Evolutionary conservation across 352 stramenopile genomes (phyloP), one percentile per base, ranked within the genome.

Genomic region (Pythium rishiriense): DNA sequence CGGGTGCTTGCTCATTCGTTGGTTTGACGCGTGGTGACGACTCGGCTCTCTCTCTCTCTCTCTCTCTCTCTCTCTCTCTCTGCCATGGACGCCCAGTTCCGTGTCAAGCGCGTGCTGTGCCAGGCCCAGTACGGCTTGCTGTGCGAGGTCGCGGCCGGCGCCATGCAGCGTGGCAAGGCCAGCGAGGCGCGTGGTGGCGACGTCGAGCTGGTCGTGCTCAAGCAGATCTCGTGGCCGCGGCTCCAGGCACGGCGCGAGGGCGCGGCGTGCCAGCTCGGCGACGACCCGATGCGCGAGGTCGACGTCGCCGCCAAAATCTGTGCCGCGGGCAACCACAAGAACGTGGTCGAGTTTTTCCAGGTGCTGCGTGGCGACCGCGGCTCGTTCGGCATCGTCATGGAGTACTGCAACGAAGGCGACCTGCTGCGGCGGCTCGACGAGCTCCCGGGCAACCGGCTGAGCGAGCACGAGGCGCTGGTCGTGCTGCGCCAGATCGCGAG

Each of bases 401-500:
- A 78, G 61, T 75, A 73, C 58, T 78, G 71, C 55, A 70, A 71
- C 47, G 42, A 74, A 62, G 67, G 63, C 15, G 71, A 78, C 31
- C 33, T 78, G 43, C 58, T 73, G 19, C 50, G 42, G 29, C 62
- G 53, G 2, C 50, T 75, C 6, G 60, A 75, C 10, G 39, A 58
- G n/a, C 48, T 63, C 1, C 66, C 64, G 1, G 42, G 52, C 2
- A 62, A 67, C 14, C 62, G 71, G 6, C 35, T 78, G n/a, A 28
- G 39, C 29, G 61, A 69, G 29, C 0, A 8, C 3, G 47, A 71
- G 5, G 62, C 62, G 11, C 56, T 74, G 2, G n/a, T 39, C 7
- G 52, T 62, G 31, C 43, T 75, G 42, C 53, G 53, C 0, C 54
- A 78, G 24, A 57, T 78, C 33, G 59, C 58, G 15, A 46, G 46